Evolutionary conservation across 225 moss, liverwort and hornwort species (phyloP).

Genomic region (Anthoceros angustus): DNA sequence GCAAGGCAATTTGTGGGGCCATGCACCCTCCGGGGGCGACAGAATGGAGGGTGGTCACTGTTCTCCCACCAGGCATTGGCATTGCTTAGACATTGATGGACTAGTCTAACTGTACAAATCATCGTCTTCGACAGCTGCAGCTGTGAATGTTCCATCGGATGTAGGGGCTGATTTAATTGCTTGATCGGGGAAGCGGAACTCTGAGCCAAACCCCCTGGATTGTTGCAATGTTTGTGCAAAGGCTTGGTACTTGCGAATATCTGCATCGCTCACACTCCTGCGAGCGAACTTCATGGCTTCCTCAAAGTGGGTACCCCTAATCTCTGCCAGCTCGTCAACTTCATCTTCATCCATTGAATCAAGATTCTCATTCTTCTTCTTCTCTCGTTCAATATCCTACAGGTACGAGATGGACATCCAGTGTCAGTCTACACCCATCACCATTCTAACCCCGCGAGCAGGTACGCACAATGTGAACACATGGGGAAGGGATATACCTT

Average conservation of each 20-base stretch:
- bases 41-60: no score
- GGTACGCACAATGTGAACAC: no score
- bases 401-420: no score
- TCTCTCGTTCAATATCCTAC: slow-evolving; percentile 84
- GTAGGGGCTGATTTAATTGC: not conserved
- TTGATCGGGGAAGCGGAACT: not conserved
- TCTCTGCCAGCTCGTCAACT: slow-evolving; percentile 57
- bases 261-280: no score
- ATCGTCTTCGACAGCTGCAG: not conserved
- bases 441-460: no score
- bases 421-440: no score
- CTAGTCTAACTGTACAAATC: no score
- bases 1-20: no score
- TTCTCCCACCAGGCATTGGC: no score
- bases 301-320: slow-evolving; percentile 29
- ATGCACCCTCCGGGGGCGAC: no score
- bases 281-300: no score
- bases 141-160: not conserved
- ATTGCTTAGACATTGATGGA: no score
- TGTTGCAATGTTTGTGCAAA: slow-evolving; percentile 1
- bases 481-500: slow-evolving; percentile 44
- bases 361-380: slow-evolving; percentile 60
- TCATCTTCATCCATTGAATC: slow-evolving; percentile 96
- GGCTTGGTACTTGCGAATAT: not conserved
- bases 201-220: slow-evolving; percentile 1